Conservation (phyloP, 352 stramenopile species). For the Phytopythium oedochilum region DNA sequence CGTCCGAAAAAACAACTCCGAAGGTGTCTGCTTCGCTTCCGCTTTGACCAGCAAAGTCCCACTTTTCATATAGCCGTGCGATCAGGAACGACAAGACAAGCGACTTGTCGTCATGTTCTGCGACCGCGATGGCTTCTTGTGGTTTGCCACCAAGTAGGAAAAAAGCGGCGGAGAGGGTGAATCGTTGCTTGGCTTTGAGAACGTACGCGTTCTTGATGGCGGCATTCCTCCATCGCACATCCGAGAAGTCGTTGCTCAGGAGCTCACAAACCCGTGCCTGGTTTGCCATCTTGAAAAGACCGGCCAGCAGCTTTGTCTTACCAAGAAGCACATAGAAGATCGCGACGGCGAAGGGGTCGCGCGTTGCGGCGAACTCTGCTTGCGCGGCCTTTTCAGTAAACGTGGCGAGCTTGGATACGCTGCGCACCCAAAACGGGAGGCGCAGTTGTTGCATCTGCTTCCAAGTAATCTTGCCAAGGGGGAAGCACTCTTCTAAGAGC, state of each 20-base stretch:
- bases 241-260: constrained; percentile 76
- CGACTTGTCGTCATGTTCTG: constrained; percentile 64
- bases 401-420: constrained; percentile 37
- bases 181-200: constrained; percentile 83
- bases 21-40: constrained; percentile 4
- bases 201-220: constrained; percentile 91
- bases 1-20: constrained; percentile 19
- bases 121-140: constrained; percentile 70
- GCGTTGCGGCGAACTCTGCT: constrained; percentile 60
- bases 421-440: constrained; percentile 78
- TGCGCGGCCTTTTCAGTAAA: constrained; percentile 75
- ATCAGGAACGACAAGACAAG: constrained; percentile 82
- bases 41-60: constrained; percentile 44
- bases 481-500: constrained; percentile 72
- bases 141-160: constrained; percentile 79
- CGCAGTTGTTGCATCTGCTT: constrained; percentile 59
- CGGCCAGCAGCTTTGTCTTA: constrained; percentile 78
- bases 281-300: constrained; percentile 80
- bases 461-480: constrained; percentile 42
- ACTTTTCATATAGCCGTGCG: constrained; percentile 66
- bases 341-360: constrained; percentile 80
- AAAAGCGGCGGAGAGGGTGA: constrained; percentile 74
- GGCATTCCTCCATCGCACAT: constrained; percentile 79
- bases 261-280: constrained; percentile 79
- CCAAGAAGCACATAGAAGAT: constrained; percentile 85